phyloP scores from a whole-genome alignment of 2,329 filamentous ascomycete species.

The Fusarium pilosicola region DNA sequence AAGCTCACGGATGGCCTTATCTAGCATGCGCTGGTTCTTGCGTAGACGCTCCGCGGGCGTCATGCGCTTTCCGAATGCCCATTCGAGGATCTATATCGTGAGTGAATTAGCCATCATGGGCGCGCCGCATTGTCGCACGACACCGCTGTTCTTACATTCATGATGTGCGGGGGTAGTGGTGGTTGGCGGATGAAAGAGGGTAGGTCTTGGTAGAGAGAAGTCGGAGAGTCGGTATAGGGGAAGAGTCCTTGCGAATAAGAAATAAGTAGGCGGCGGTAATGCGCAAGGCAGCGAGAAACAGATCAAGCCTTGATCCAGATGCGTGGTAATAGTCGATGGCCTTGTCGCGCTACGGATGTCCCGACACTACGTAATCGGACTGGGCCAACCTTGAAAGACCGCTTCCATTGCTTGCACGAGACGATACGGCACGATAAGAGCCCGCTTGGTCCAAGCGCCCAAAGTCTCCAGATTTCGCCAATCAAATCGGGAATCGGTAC shows the following conservation, averaged over 20 bases:
- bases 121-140: slow-evolving; percentile 22
- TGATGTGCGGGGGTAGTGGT: slow-evolving; percentile 36
- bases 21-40: slow-evolving; percentile 95
- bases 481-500: slow-evolving; percentile 43
- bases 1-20: slow-evolving; percentile 96
- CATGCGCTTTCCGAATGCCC: slow-evolving; percentile 99
- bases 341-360: slow-evolving; percentile 24
- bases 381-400: slow-evolving; percentile 15
- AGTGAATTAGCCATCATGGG: slow-evolving; percentile 34
- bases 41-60: slow-evolving; percentile 91
- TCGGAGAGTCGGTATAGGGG: background rate
- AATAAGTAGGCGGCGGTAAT: slow-evolving; percentile 2
- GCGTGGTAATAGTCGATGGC: slow-evolving; percentile 32
- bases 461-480: slow-evolving; percentile 34
- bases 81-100: slow-evolving; percentile 83
- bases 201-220: background rate
- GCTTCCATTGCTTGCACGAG: background rate
- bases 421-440: slow-evolving; percentile 45
- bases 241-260: background rate
- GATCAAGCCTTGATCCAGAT: slow-evolving; percentile 4
- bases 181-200: slow-evolving; percentile 2
- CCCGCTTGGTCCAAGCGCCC: slow-evolving; percentile 24
- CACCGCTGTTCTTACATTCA: slow-evolving; percentile 44
- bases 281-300: slow-evolving; percentile 36
- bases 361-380: slow-evolving; percentile 36